Evolutionary conservation across 139 green algal species (phyloP).

Genomic region (Astrephomene gubernaculifera): DNA sequence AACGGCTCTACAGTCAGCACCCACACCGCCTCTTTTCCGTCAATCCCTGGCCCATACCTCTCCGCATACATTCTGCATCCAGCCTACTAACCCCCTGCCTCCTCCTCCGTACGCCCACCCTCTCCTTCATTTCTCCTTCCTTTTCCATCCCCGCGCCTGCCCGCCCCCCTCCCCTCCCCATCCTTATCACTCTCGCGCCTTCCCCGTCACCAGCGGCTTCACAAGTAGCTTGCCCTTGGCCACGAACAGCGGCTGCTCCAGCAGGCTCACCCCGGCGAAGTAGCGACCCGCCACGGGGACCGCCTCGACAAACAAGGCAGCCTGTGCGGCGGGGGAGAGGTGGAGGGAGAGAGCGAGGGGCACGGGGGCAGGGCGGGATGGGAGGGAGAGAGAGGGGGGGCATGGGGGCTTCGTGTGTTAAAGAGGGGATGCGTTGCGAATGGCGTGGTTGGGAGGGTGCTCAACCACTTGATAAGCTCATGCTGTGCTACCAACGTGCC

Average conservation of each 20-base stretch:
- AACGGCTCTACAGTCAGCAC: too few species aligned
- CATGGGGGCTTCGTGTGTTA: not conserved
- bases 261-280: not conserved
- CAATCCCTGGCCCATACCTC: too few species aligned
- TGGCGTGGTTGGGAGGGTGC: not conserved
- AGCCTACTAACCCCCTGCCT: too few species aligned
- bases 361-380: not conserved
- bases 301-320: conserved; percentile 14
- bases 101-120: too few species aligned
- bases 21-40: too few species aligned
- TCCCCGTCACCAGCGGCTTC: conserved; percentile 13
- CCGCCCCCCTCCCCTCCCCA: too few species aligned
- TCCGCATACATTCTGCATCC: too few species aligned
- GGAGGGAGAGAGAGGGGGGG: not conserved
- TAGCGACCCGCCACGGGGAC: not conserved
- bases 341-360: not conserved
- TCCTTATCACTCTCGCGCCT: too few species aligned
- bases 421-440: not conserved
- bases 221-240: not conserved
- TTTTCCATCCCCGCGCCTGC: too few species aligned
- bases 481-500: too few species aligned
- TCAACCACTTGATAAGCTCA: not conserved
- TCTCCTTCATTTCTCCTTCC: too few species aligned
- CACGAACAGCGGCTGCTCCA: not conserved
- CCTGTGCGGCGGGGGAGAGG: not conserved